Percentiles rank a stretch among this genome's conserved stretches.
Conservation (phyloP, 345 rosid genomes). For the Aegle marmelos region DNA sequence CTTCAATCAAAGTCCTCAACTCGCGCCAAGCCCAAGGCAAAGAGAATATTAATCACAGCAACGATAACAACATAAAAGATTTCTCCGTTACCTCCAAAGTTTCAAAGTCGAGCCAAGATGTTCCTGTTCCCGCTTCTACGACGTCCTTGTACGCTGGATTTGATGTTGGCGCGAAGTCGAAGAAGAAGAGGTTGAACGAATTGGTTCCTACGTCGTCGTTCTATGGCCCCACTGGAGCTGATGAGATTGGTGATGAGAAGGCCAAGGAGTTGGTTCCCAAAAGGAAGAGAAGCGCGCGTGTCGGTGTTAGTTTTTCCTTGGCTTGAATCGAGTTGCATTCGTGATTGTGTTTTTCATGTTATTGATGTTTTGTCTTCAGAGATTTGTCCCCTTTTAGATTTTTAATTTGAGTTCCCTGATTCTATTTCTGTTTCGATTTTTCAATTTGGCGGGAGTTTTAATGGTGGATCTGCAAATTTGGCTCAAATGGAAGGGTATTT, state of each 20-base stretch:
- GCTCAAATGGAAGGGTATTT: background rate
- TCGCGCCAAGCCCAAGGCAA: conserved; percentile 7
- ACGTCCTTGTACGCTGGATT: background rate
- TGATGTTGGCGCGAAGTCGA: background rate
- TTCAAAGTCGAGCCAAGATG: background rate
- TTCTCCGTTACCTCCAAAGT: background rate
- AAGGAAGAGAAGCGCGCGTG: background rate
- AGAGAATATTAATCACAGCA: background rate
- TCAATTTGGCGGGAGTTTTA: background rate
- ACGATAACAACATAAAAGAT: too few species aligned
- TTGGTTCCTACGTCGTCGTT: too few species aligned
- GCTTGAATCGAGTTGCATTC: background rate
- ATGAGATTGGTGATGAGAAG: background rate
- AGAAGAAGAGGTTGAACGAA: too few species aligned
- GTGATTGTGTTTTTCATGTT: background rate
- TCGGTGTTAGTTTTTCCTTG: background rate
- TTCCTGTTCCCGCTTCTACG: background rate
- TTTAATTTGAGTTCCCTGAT: background rate
- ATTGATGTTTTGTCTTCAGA: background rate
- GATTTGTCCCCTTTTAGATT: background rate
- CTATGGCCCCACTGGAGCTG: too few species aligned
- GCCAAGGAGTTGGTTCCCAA: background rate
- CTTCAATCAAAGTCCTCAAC: conserved; percentile 30
- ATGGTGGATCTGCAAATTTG: background rate
- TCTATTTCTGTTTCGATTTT: background rate